Percentiles rank a stretch among this genome's conserved stretches.
These are phyloP conservation scores for Aplosporella prunicola DNA, from an alignment of 2,329 filamentous ascomycete species.

Conservation along the genomic window DNA sequence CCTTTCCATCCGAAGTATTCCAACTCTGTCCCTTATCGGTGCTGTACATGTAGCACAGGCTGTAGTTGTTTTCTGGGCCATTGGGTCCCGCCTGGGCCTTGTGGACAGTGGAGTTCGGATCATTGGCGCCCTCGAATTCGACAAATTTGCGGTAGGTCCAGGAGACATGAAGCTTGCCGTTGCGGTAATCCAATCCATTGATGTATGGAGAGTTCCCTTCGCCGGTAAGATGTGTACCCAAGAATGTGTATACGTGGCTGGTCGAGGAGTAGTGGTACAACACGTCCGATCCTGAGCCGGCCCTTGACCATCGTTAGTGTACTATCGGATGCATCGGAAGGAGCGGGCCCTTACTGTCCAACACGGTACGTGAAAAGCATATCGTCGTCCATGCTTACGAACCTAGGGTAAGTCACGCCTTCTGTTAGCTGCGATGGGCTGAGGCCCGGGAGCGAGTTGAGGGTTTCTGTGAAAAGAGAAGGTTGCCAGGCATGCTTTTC, in stretches of 20 bases:
- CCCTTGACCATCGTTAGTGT: not conserved
- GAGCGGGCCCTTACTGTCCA: conserved; percentile 41
- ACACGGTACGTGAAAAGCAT: conserved; percentile 43
- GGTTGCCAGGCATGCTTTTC: not conserved
- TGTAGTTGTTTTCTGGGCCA: conserved; percentile 34
- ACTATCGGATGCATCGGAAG: conserved; percentile 29
- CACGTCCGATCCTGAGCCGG: conserved; percentile 3
- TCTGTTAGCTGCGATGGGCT: not conserved
- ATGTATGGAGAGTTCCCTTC: conserved; percentile 43
- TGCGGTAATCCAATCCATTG: conserved; percentile 37
- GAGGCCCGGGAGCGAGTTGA: not conserved
- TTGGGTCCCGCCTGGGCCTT: conserved; percentile 3
- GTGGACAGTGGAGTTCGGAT: not conserved
- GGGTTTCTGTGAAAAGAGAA: not conserved
- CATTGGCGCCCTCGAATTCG: conserved; percentile 19
- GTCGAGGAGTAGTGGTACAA: conserved; percentile 36
- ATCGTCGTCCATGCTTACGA: conserved; percentile 31
- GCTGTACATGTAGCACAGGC: conserved; percentile 43
- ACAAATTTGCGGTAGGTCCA: conserved; percentile 46
- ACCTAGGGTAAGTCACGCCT: conserved; percentile 41
- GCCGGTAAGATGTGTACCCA: conserved; percentile 36
- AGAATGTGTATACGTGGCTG: conserved; percentile 28
- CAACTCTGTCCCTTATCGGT: conserved; percentile 36
- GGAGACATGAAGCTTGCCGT: conserved; percentile 33
- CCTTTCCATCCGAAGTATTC: conserved; percentile 30